These are phyloP conservation scores for Pleurozium schreberi DNA, from an alignment of 225 moss, liverwort and hornwort species.

Conservation along the genomic window DNA sequence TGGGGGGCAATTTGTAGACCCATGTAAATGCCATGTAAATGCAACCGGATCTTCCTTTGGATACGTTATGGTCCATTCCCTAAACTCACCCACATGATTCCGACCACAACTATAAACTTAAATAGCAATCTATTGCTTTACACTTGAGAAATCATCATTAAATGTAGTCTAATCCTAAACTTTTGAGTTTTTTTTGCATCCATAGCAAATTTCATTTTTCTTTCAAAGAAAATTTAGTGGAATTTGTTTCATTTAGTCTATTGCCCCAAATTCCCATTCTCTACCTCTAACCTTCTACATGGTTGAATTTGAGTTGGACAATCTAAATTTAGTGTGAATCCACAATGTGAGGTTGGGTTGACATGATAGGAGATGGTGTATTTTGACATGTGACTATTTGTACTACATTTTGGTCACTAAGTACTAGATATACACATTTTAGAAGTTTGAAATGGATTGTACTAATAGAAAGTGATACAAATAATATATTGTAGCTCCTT, in stretches of 20 bases:
- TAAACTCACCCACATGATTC: too few species aligned
- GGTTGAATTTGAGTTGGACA: neutral
- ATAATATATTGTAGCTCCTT: neutral
- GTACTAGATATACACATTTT: neutral
- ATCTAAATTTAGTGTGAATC: fast-evolving
- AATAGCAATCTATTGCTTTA: fast-evolving
- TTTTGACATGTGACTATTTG: neutral
- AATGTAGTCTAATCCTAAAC: neutral
- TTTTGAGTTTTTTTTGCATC: neutral
- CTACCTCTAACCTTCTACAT: neutral
- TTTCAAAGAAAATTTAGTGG: too few species aligned
- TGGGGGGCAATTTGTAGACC: neutral
- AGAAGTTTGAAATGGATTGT: neutral
- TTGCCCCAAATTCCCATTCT: fast-evolving
- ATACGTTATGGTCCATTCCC: too few species aligned
- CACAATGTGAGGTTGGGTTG: neutral
- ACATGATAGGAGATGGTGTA: fast-evolving
- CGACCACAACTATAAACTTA: neutral
- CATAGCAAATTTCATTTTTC: neutral
- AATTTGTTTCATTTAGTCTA: neutral
- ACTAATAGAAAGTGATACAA: neutral
- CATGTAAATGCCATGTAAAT: too few species aligned
- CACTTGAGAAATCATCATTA: neutral
- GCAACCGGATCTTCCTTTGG: too few species aligned
- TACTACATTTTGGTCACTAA: neutral